These are phyloP conservation scores for Fusarium sarcochroum DNA, from an alignment of 2,329 filamentous ascomycete species.

Conservation along the genomic window DNA sequence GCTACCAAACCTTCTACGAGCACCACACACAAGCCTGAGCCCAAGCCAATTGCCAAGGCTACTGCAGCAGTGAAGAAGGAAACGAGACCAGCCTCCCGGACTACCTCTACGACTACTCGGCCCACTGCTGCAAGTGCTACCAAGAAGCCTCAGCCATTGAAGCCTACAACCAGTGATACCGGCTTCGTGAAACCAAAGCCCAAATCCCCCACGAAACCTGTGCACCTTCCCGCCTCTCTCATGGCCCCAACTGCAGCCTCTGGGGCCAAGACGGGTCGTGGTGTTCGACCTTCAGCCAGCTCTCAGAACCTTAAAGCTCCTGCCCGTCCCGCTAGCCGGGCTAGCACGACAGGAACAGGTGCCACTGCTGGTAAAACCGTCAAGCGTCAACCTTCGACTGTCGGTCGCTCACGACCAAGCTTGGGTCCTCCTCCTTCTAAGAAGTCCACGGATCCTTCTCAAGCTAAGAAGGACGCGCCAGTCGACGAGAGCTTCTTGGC, in stretches of 20 bases:
- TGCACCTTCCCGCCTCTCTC: slow-evolving; percentile 75
- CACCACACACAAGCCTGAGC: slow-evolving; percentile 43
- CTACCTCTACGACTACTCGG: slow-evolving; percentile 47
- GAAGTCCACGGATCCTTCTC: slow-evolving; percentile 53
- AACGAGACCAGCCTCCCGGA: slow-evolving; percentile 44
- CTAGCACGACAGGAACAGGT: slow-evolving; percentile 54
- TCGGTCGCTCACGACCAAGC: slow-evolving; percentile 64
- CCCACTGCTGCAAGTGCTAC: slow-evolving; percentile 51
- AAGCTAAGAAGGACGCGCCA: slow-evolving; percentile 66
- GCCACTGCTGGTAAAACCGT: slow-evolving; percentile 50
- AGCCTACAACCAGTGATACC: slow-evolving; percentile 56
- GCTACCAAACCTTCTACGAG: slow-evolving; percentile 44
- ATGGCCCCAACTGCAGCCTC: slow-evolving; percentile 79
- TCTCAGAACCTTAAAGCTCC: slow-evolving; percentile 52
- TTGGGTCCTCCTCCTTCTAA: slow-evolving; percentile 72
- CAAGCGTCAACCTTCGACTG: slow-evolving; percentile 62
- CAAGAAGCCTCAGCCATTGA: slow-evolving; percentile 62
- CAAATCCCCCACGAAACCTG: slow-evolving; percentile 78
- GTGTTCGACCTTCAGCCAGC: slow-evolving; percentile 52
- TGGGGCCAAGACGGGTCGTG: slow-evolving; percentile 67
- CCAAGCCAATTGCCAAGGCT: slow-evolving; percentile 51
- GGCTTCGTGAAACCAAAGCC: slow-evolving; percentile 71
- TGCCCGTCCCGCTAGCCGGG: slow-evolving; percentile 62
- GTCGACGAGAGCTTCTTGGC: slow-evolving; percentile 81
- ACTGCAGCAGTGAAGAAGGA: slow-evolving; percentile 54